These are phyloP conservation scores for Colletotrichum sansevieriae DNA, from an alignment of 2,329 filamentous ascomycete species.

Conservation along the genomic window DNA sequence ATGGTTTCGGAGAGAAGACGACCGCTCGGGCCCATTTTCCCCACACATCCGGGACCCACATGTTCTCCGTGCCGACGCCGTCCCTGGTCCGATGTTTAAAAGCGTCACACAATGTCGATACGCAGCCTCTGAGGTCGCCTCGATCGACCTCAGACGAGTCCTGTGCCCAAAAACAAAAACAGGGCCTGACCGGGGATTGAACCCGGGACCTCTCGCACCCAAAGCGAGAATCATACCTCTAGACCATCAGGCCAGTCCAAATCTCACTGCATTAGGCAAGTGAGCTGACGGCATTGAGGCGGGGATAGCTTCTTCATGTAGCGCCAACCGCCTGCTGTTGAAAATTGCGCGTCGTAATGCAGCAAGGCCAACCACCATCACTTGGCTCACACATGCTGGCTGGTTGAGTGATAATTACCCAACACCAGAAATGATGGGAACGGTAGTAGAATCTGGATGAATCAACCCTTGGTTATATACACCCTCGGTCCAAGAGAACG, in stretches of 20 bases:
- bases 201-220: slow-evolving; percentile 53
- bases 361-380: no score
- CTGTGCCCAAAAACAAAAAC: neutral
- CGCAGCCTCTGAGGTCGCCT: neutral
- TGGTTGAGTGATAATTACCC: neutral
- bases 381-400: no score
- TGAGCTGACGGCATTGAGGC: neutral
- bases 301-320: no score
- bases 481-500: no score
- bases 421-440: neutral
- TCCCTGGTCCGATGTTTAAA: neutral
- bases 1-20: neutral
- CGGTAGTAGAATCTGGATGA: no score
- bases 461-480: neutral
- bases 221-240: slow-evolving; percentile 54
- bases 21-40: neutral
- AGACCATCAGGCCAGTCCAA: slow-evolving; percentile 47
- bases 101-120: neutral
- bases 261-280: neutral
- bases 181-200: slow-evolving; percentile 48
- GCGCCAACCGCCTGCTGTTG: no score
- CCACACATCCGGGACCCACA: neutral
- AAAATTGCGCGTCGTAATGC: no score
- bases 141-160: neutral
- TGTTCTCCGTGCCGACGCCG: neutral